Evolutionary conservation across 75 land plant species (phyloP), one percentile per base, ranked within the genome.

Genomic region (Pinus taeda): DNA sequence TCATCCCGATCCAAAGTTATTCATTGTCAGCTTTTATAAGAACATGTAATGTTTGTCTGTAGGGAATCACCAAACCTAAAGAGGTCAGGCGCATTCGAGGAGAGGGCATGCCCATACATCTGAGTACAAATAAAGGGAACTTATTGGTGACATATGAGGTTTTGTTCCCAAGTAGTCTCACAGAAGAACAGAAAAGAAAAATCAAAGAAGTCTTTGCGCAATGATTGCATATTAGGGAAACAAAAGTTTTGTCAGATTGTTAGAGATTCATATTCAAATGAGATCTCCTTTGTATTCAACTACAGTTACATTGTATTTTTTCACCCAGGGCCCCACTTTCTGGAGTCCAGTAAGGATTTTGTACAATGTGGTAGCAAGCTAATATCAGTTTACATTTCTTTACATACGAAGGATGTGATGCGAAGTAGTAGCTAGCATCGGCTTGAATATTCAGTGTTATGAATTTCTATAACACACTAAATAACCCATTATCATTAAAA

Each of bases 61-160:
- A 91, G 94, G 85, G 85, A 37, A 82, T 95, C 15, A 93, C 96
- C 8, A 93, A 88, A 79, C 98, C 98, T 2, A 91, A 95, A 81
- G 98, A 95, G 75, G 90, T 91, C 30, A 90, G 87, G 75, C 87
- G 83, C 62, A 86, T 93, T 81, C 83, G 78, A 75, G 93, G 96
- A 6, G 95, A 95, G 76, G 98, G 98, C 29, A 95, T 95, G 98
- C 98, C 96, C 55, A 61, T 90, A 69, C 87, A 85, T 79, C 78
- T 83, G 75, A 93, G 90, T 77, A 76, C 57, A 13, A 95, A 91
- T 80, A 93, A 89, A 71, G 98, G 98, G 33, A 88, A 93, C 66
- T 79, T 95, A 7, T 91, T 83, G 57, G 86, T 93, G 66, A 89
- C 84, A 3, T 95, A 82, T 75, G 98, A 95, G 75, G 98, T 95